Percentiles rank a stretch among this genome's conserved stretches.
phyloP scores from a whole-genome alignment of 768 basidiomycete genomes.

The Russula sp. region DNA sequence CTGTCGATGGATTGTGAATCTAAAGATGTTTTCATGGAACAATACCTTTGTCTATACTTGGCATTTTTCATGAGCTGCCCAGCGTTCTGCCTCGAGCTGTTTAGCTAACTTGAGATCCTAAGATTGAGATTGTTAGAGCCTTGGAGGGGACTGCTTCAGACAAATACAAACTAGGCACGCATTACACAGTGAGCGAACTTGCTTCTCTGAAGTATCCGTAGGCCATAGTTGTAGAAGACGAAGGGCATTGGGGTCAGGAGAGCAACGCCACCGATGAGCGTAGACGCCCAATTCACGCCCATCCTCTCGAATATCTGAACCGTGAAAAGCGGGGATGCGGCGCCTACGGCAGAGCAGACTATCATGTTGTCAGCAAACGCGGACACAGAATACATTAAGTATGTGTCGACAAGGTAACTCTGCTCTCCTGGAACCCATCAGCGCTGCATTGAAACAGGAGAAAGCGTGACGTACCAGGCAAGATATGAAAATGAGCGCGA shows the following conservation, averaged over 20 bases:
- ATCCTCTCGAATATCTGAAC: constrained; percentile 49
- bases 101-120: constrained; percentile 15
- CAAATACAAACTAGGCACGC: background rate
- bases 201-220: constrained; percentile 4
- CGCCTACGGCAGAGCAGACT: constrained; percentile 50
- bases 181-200: constrained; percentile 13
- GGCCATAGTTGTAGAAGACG: constrained; percentile 33
- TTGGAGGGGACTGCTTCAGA: background rate
- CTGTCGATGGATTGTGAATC: background rate
- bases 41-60: background rate
- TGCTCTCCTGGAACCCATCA: constrained; percentile 24
- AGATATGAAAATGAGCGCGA: constrained; percentile 51
- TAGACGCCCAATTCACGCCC: constrained; percentile 30
- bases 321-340: constrained; percentile 62
- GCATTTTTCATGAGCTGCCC: background rate
- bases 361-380: constrained; percentile 59
- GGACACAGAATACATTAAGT: constrained; percentile 43
- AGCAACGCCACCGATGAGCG: constrained; percentile 33
- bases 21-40: background rate
- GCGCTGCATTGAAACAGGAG: background rate
- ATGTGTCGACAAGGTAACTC: constrained; percentile 57
- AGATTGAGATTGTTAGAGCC: background rate
- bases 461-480: constrained; percentile 37
- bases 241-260: constrained; percentile 34
- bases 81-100: background rate